Percentiles rank a stretch among this genome's conserved stretches.
Evolutionary conservation across 257 asterid species (phyloP).

Genomic region (Solanum appendiculatum): DNA sequence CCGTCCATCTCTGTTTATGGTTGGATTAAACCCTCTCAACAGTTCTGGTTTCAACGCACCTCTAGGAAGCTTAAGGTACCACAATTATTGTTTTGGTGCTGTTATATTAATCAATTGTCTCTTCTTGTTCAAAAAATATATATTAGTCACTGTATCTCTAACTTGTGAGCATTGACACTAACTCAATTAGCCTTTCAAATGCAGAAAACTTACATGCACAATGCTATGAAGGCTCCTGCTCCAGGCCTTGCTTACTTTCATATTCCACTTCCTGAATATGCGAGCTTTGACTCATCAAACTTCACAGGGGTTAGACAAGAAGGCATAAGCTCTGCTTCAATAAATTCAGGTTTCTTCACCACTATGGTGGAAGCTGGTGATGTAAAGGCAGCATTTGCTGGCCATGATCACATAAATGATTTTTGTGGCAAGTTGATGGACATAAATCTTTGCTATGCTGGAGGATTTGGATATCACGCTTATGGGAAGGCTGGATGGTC

Average conservation of each 20-base stretch:
- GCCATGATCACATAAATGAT: slow-evolving; percentile 91
- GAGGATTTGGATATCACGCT: slow-evolving; percentile 96
- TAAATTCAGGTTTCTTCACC: slow-evolving; percentile 85
- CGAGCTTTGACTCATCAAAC: slow-evolving; percentile 70
- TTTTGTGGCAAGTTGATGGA: slow-evolving; percentile 73
- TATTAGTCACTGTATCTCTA: neutral
- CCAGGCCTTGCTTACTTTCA: slow-evolving; percentile 91
- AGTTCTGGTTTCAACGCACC: slow-evolving; percentile 69
- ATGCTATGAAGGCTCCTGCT: slow-evolving; percentile 52
- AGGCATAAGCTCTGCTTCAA: slow-evolving; percentile 75
- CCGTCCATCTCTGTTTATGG: slow-evolving; percentile 79
- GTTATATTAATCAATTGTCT: neutral
- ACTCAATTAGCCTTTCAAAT: neutral
- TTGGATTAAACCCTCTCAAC: slow-evolving; percentile 94
- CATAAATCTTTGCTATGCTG: slow-evolving; percentile 79
- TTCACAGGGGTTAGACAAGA: slow-evolving; percentile 73
- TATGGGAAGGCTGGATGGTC: slow-evolving; percentile 95
- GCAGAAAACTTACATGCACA: slow-evolving; percentile 50
- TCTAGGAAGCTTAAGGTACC: slow-evolving; percentile 64
- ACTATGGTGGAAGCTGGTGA: slow-evolving; percentile 82
- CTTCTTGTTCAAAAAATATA: neutral
- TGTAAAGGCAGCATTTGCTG: slow-evolving; percentile 85
- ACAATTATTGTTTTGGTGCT: neutral
- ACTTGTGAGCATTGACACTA: neutral
- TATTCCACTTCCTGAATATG: slow-evolving; percentile 86